phyloP scores from a whole-genome alignment of 257 asterid species.

The Solanum microdontum region DNA sequence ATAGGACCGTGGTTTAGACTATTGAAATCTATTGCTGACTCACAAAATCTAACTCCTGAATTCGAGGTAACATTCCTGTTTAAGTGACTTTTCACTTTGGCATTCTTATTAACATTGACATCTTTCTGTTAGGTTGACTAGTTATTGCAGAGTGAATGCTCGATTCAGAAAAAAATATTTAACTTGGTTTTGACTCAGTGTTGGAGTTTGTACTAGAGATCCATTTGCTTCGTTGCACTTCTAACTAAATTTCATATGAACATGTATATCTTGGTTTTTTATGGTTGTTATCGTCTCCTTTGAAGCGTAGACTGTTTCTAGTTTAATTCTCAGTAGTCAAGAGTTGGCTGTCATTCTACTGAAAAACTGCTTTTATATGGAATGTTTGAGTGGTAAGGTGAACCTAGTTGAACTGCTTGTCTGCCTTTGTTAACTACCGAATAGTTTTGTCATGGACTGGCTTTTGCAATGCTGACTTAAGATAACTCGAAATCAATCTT shows the following conservation, averaged over 20 bases:
- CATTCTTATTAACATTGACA: not conserved
- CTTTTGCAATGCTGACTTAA: not conserved
- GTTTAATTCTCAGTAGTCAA: not conserved
- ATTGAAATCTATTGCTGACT: slow-evolving; percentile 16
- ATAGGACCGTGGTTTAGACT: slow-evolving; percentile 31
- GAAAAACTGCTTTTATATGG: not conserved
- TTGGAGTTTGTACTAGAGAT: not conserved
- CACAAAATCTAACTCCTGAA: slow-evolving; percentile 22
- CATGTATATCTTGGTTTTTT: not conserved
- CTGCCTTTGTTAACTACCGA: not conserved
- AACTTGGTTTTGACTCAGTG: not conserved
- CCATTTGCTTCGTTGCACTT: not conserved
- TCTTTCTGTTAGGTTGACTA: not conserved
- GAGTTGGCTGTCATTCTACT: not conserved
- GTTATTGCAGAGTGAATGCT: not conserved
- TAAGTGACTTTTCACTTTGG: not conserved
- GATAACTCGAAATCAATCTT: not conserved
- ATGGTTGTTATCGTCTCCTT: not conserved
- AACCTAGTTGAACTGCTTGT: not conserved
- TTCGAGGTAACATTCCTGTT: slow-evolving; percentile 12
- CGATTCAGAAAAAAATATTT: not conserved
- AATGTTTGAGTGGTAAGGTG: not conserved
- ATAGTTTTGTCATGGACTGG: not conserved
- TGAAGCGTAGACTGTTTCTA: not conserved
- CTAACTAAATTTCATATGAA: not conserved